These are phyloP conservation scores for Arthrobotrys iridis DNA, from an alignment of 2,329 filamentous ascomycete species.

Conservation along the genomic window DNA sequence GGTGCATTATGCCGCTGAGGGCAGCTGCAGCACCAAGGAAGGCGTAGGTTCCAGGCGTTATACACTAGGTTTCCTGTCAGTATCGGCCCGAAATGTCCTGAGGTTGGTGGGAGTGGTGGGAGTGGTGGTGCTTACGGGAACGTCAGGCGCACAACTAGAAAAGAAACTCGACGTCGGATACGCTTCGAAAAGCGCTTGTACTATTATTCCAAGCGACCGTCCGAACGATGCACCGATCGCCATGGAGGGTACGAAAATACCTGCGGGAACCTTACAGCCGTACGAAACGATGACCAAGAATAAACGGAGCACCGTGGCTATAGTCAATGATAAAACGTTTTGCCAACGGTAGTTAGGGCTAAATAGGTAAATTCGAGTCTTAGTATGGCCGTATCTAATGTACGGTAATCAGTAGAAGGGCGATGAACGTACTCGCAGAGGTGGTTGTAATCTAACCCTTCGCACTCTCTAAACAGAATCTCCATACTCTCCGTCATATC, in stretches of 20 bases:
- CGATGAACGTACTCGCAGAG: constrained; percentile 75
- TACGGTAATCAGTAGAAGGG: not conserved
- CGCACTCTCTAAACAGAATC: constrained; percentile 92
- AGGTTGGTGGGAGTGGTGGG: not conserved
- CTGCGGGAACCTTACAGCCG: constrained; percentile 95
- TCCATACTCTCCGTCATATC: constrained; percentile 99
- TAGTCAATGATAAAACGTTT: constrained; percentile 79
- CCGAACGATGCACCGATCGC: constrained; percentile 95
- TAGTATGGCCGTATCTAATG: not conserved
- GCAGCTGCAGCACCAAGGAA: constrained; percentile 92
- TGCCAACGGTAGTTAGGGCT: constrained; percentile 73
- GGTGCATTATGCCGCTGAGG: constrained; percentile 96
- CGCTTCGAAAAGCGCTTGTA: constrained; percentile 85
- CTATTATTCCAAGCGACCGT: constrained; percentile 90
- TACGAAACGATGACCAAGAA: constrained; percentile 94
- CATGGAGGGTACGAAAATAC: constrained; percentile 98
- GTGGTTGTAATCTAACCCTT: constrained; percentile 85
- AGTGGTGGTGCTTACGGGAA: constrained; percentile 69
- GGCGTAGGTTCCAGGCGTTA: constrained; percentile 96
- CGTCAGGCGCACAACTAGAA: constrained; percentile 84
- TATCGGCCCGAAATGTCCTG: not conserved
- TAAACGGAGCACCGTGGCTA: constrained; percentile 82
- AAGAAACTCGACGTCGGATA: constrained; percentile 87
- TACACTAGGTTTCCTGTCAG: constrained; percentile 68
- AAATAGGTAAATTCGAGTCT: not conserved